phyloP scores from a whole-genome alignment of 768 basidiomycete species.

The Tylopilus rubrobrunneus region DNA sequence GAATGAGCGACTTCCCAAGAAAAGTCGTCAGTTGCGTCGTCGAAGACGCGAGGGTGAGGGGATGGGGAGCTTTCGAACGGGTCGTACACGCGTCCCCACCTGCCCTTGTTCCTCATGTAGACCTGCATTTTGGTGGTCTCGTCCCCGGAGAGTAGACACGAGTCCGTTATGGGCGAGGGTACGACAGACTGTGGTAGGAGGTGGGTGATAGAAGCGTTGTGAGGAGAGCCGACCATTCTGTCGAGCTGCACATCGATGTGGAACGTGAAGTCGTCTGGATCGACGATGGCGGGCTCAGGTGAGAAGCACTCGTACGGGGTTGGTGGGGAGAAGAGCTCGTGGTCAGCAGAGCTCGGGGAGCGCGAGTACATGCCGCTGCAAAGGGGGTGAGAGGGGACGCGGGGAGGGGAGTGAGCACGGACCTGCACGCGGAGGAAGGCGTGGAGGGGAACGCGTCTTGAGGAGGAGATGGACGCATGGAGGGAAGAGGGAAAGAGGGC shows the following conservation, averaged over 20 bases:
- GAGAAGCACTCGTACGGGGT: conserved; percentile 19
- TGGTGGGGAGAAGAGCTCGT: conserved; percentile 10
- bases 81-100: conserved; percentile 5
- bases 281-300: conserved; percentile 9
- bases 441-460: conserved; percentile 11
- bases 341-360: conserved; percentile 13
- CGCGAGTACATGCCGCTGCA: conserved; percentile 7
- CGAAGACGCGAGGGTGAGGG: background rate
- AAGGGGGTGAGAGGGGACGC: background rate
- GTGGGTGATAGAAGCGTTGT: background rate
- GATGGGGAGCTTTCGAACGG: conserved; percentile 10
- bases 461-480: background rate
- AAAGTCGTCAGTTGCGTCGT: conserved; percentile 3
- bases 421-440: conserved; percentile 27
- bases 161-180: background rate
- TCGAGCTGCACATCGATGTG: conserved; percentile 1
- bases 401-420: background rate
- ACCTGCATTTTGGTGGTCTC: conserved; percentile 14
- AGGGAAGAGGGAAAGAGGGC: background rate
- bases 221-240: no score
- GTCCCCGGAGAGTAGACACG: conserved; percentile 7
- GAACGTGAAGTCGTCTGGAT: conserved; percentile 12
- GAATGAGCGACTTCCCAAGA: conserved; percentile 14
- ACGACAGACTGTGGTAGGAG: background rate
- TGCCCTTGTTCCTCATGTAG: conserved; percentile 15